A percentile compares a stretch with the other conserved stretches of the same genome.
Evolutionary conservation across 2,329 filamentous ascomycete genomes (phyloP).

Genomic region (Colletotrichum lindemuthianum): DNA sequence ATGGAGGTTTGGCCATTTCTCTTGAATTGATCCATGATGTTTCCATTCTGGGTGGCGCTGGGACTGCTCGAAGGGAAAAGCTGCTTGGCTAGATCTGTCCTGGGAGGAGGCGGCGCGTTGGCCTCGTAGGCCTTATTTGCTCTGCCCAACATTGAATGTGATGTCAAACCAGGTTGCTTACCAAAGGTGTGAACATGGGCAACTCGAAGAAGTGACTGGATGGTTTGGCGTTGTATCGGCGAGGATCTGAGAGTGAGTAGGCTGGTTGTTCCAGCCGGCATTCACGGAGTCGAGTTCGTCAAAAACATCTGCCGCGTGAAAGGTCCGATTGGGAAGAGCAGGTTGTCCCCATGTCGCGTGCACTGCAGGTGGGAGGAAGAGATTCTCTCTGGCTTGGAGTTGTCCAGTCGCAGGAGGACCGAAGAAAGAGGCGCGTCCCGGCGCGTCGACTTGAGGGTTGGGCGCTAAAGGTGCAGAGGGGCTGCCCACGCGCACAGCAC

Average conservation of each 20-base stretch:
- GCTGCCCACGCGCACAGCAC: not conserved
- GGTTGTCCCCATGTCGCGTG: slow-evolving; percentile 14
- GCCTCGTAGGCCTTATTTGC: slow-evolving; percentile 52
- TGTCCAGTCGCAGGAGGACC: slow-evolving; percentile 10
- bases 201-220: slow-evolving; percentile 39
- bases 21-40: slow-evolving; percentile 62
- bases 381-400: slow-evolving; percentile 7
- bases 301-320: slow-evolving; percentile 6
- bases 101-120: slow-evolving; percentile 46
- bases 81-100: slow-evolving; percentile 57
- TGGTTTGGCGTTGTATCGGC: slow-evolving; percentile 44
- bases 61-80: slow-evolving; percentile 69
- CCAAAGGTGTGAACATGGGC: slow-evolving; percentile 40
- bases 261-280: slow-evolving; percentile 46
- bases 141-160: slow-evolving; percentile 49
- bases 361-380: not conserved
- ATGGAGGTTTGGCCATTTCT: slow-evolving; percentile 48
- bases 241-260: slow-evolving; percentile 48
- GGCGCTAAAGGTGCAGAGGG: slow-evolving; percentile 17
- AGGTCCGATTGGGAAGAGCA: slow-evolving; percentile 1
- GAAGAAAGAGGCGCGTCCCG: slow-evolving; percentile 11
- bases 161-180: slow-evolving; percentile 16
- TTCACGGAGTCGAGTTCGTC: slow-evolving; percentile 42
- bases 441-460: slow-evolving; percentile 23
- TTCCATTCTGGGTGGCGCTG: slow-evolving; percentile 51